phyloP scores from a whole-genome alignment of 2,329 filamentous ascomycete species.

The Arthroderma sp. region DNA sequence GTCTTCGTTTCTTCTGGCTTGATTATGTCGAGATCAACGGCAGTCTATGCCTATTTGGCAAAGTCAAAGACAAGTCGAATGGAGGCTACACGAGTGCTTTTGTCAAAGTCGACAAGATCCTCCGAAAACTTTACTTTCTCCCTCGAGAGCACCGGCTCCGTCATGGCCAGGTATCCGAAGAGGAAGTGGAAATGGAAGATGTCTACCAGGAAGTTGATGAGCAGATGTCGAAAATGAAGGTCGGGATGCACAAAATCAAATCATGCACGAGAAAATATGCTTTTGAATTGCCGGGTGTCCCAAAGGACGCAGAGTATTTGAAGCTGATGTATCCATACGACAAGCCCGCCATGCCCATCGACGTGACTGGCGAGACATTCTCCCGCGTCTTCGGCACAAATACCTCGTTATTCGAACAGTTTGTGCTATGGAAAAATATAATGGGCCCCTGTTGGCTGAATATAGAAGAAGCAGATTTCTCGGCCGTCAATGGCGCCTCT shows the following conservation, averaged over 20 bases:
- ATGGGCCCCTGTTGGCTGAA: constrained; percentile 98
- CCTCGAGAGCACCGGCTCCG: constrained; percentile 54
- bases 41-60: constrained; percentile 85
- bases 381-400: constrained; percentile 89
- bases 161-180: constrained; percentile 54
- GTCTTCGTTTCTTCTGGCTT: constrained; percentile 88
- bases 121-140: constrained; percentile 85
- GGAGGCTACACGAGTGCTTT: constrained; percentile 79
- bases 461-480: constrained; percentile 75
- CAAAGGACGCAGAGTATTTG: constrained; percentile 79
- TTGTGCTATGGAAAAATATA: constrained; percentile 96
- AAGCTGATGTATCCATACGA: constrained; percentile 95
- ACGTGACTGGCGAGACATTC: constrained; percentile 70
- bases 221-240: constrained; percentile 75
- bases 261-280: constrained; percentile 81
- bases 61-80: constrained; percentile 79
- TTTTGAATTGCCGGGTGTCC: constrained; percentile 78
- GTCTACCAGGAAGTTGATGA: constrained; percentile 81
- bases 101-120: constrained; percentile 86
- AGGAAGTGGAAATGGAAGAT: constrained; percentile 73
- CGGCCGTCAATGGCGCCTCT: constrained; percentile 75
- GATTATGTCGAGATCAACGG: constrained; percentile 91
- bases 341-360: constrained; percentile 59
- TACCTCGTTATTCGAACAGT: constrained; percentile 91
- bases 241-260: constrained; percentile 89